These are phyloP conservation scores for Eucalyptus rudis DNA, from an alignment of 345 rosid species.

Conservation along the genomic window DNA sequence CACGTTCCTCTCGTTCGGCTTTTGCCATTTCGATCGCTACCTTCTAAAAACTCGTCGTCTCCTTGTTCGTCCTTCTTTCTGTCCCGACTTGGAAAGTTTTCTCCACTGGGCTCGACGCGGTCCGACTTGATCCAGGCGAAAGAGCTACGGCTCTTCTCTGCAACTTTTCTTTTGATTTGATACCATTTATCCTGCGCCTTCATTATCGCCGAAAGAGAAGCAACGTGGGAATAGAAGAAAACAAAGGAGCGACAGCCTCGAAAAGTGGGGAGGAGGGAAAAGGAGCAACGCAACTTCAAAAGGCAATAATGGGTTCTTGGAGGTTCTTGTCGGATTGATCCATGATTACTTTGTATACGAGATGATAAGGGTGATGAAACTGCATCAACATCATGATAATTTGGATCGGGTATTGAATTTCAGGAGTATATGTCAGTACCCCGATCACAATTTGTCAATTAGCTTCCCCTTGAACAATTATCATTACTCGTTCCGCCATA, in stretches of 20 bases:
- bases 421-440: neutral
- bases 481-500: neutral
- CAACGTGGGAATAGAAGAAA: neutral
- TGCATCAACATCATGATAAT: neutral
- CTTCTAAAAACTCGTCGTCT: neutral
- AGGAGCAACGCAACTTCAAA: neutral
- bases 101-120: neutral
- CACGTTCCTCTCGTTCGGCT: neutral
- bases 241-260: neutral
- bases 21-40: neutral
- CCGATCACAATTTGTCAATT: neutral
- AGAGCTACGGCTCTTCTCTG: neutral
- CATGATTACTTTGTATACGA: neutral
- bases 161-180: neutral
- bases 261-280: neutral
- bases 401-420: neutral
- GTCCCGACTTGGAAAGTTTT: neutral
- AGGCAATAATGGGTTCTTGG: neutral
- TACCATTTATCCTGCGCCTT: neutral
- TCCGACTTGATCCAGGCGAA: neutral
- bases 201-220: neutral
- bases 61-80: neutral
- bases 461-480: neutral
- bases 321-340: neutral
- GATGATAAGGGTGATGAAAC: neutral